These are phyloP conservation scores for Backusella liffmaniae DNA, from an alignment of 192 early-diverging fungal species.

Conservation along the genomic window DNA sequence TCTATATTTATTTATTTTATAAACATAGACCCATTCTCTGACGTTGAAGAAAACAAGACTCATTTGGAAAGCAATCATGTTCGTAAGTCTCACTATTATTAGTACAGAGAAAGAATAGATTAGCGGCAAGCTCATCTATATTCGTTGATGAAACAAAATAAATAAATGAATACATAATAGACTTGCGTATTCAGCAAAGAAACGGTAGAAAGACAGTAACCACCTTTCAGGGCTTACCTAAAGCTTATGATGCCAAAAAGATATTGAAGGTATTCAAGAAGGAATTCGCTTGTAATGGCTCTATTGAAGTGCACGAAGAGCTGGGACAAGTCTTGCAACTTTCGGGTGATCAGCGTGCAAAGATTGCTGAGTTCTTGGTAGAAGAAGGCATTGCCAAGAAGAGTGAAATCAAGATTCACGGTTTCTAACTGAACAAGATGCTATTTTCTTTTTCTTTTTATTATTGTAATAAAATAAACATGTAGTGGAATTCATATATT, in stretches of 20 bases:
- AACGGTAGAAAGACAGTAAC: constrained; percentile 96
- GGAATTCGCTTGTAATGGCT: constrained; percentile 94
- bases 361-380: constrained; percentile 75
- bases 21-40: constrained; percentile 42
- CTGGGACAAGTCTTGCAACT: constrained; percentile 90
- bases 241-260: constrained; percentile 81
- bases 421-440: constrained; percentile 67
- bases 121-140: neutral
- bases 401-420: constrained; percentile 86
- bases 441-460: neutral
- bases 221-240: constrained; percentile 87
- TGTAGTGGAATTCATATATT: neutral
- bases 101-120: neutral
- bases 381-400: constrained; percentile 73
- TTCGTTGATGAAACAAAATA: neutral
- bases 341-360: constrained; percentile 88
- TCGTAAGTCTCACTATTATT: constrained; percentile 36
- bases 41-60: constrained; percentile 36
- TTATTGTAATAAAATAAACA: neutral
- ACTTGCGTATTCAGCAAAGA: constrained; percentile 96
- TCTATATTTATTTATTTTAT: neutral
- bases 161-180: constrained; percentile 40
- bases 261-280: constrained; percentile 96
- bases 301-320: constrained; percentile 88
- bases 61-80: constrained; percentile 35